Evolutionary conservation across 2,329 filamentous ascomycete species (phyloP).

Genomic region (Canariomyces notabilis): DNA sequence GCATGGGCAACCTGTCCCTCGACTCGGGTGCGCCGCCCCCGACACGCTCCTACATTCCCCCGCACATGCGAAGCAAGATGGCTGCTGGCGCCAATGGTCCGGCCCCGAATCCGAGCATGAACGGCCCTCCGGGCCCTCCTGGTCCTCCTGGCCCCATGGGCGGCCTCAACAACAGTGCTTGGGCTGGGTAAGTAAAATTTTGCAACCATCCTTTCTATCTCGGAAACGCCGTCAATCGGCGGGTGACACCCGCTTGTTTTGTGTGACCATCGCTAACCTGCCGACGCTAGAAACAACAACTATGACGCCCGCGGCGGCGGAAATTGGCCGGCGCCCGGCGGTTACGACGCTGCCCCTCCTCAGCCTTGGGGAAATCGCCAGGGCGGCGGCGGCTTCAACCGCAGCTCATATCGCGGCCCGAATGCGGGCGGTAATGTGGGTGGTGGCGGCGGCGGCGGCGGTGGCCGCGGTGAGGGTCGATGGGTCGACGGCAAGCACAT

Average conservation of each 20-base stretch:
- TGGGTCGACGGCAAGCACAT: slow-evolving; percentile 98
- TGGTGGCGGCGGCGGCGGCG: slow-evolving; percentile 51
- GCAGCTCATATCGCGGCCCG: slow-evolving; percentile 57
- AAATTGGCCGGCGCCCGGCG: slow-evolving; percentile 14
- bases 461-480: slow-evolving; percentile 88
- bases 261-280: slow-evolving; percentile 22
- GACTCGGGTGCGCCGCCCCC: slow-evolving; percentile 32
- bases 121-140: slow-evolving; percentile 25
- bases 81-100: slow-evolving; percentile 33
- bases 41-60: slow-evolving; percentile 74
- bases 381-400: slow-evolving; percentile 47
- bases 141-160: slow-evolving; percentile 21
- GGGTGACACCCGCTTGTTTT: not conserved
- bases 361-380: slow-evolving; percentile 23
- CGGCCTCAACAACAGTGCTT: slow-evolving; percentile 55
- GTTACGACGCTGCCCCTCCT: slow-evolving; percentile 11
- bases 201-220: slow-evolving; percentile 1
- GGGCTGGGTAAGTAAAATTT: slow-evolving; percentile 50
- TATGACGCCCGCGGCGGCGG: slow-evolving; percentile 35
- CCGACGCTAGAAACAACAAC: slow-evolving; percentile 40
- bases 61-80: slow-evolving; percentile 67
- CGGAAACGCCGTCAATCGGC: not conserved
- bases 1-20: slow-evolving; percentile 67
- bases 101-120: slow-evolving; percentile 37
- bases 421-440: slow-evolving; percentile 41